A percentile compares a stretch with the other conserved stretches of the same genome.
phyloP scores from a whole-genome alignment of 164 flowering plant species.

The Magnolia officinalis region DNA sequence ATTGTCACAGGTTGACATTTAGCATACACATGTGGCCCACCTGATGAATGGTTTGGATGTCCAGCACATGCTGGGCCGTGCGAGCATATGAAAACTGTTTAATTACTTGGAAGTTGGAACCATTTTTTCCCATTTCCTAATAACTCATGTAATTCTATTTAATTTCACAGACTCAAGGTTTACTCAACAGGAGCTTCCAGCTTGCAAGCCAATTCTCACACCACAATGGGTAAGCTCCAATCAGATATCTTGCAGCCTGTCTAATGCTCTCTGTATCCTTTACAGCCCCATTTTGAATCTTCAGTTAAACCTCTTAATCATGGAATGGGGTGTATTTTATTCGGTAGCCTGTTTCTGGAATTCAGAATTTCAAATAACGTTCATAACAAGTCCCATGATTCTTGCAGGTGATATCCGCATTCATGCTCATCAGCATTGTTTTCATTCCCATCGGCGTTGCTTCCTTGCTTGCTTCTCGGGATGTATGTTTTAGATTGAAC shows the following conservation, averaged over 20 bases:
- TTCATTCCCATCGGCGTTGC: conserved; percentile 89
- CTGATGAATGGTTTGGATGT: background rate
- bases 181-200: conserved; percentile 97
- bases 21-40: background rate
- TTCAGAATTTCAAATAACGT: background rate
- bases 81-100: background rate
- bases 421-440: conserved; percentile 60
- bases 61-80: background rate
- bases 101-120: background rate
- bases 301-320: background rate
- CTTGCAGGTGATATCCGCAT: conserved; percentile 79
- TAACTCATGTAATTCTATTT: background rate
- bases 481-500: conserved; percentile 46
- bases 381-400: background rate
- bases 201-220: conserved; percentile 97
- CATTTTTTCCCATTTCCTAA: background rate
- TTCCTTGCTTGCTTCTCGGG: conserved; percentile 73
- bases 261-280: background rate
- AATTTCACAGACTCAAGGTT: conserved; percentile 47
- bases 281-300: background rate
- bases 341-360: background rate
- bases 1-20: no score
- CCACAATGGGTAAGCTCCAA: conserved; percentile 69
- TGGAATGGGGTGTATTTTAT: background rate
- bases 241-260: background rate